Conservation (phyloP, 345 rosid species). For the Lepidium sativum region DNA sequence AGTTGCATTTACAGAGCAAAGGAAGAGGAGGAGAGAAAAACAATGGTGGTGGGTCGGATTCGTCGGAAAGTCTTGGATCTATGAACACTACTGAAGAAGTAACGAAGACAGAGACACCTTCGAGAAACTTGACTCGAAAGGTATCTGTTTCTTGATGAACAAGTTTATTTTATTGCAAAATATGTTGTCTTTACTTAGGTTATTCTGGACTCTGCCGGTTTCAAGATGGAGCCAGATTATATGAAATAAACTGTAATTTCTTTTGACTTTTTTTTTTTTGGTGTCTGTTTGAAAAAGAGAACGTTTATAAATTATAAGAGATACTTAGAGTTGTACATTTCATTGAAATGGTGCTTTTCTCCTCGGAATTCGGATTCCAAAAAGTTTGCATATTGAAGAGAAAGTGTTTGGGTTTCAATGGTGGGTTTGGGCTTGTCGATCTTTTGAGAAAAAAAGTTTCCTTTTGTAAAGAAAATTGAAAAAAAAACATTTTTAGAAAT, state of each 20-base stretch:
- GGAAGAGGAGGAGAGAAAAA: constrained; percentile 33
- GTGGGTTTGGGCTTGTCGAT: no score
- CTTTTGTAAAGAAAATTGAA: no score
- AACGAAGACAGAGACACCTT: constrained; percentile 47
- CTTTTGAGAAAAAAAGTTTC: no score
- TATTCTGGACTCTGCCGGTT: neutral
- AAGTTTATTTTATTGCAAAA: neutral
- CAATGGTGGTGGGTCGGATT: constrained; percentile 66
- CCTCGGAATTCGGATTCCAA: no score
- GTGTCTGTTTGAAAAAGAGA: neutral
- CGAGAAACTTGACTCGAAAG: constrained; percentile 49
- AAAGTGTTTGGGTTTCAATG: no score
- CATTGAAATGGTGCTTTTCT: no score
- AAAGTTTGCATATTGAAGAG: no score
- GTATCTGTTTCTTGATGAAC: constrained; percentile 54
- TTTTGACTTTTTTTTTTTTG: neutral
- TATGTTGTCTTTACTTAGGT: constrained; percentile 1
- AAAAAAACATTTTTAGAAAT: neutral
- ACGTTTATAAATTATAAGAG: neutral
- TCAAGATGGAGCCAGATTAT: neutral
- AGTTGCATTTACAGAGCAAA: constrained; percentile 9
- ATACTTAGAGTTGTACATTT: neutral
- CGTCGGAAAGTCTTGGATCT: constrained; percentile 65
- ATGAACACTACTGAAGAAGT: constrained; percentile 36
- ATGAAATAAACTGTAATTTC: constrained; percentile 17